Base-by-base conservation (phyloP, 2,329 filamentous ascomycete species). In the Beauveria asiatica region DNA sequence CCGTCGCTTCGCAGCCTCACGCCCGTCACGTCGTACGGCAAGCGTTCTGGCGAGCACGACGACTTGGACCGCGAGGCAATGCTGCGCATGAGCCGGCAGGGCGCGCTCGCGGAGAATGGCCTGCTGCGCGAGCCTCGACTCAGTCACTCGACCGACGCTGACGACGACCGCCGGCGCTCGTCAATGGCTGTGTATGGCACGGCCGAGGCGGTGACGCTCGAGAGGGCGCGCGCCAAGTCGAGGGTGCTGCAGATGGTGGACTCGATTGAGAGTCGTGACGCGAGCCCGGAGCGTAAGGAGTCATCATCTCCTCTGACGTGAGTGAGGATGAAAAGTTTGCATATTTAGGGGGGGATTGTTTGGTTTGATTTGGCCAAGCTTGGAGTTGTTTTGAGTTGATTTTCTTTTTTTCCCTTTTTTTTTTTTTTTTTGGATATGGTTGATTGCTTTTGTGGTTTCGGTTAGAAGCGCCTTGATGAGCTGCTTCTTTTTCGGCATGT, bases 161-260 rank as follows among this genome's bases (percentile, higher is more conserved):
- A 70, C 25, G 2, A 42, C 27, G 27, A 30, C n/a, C 27, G 69
- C 54, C 64, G 67, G 16, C 67, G 69, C 13, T 67, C 67, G 19
- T 72, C 71, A 10, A 70, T 73, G 41, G 70, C 70, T 17, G 63
- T 76, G 30, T 73, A 76, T 30, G 57, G 57, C 53, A 78, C 75
- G 21, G 81, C 80, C 3, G 74, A 82, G 67, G 77, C 74, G n/a
- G 72, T 82, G 55, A 70, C 69, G 46, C 63, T 77, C 23, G 73
- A 76, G 64, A 69, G 70, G 61, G 74, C 78, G 10, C 68, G 72
- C 64, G 78, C 77, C 16, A 56, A 56, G 45, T 60, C 59, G 16
- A 69, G 76, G 41, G 82, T 85, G 30, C 68, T 82, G 51, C 74
- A 76, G 50, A 83, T 85, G 80, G 80, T 85, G 44, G 76, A 84